Percentiles rank a stretch among this genome's conserved stretches.
phyloP scores from a whole-genome alignment of 768 basidiomycete species.

The Leccinum boreale region DNA sequence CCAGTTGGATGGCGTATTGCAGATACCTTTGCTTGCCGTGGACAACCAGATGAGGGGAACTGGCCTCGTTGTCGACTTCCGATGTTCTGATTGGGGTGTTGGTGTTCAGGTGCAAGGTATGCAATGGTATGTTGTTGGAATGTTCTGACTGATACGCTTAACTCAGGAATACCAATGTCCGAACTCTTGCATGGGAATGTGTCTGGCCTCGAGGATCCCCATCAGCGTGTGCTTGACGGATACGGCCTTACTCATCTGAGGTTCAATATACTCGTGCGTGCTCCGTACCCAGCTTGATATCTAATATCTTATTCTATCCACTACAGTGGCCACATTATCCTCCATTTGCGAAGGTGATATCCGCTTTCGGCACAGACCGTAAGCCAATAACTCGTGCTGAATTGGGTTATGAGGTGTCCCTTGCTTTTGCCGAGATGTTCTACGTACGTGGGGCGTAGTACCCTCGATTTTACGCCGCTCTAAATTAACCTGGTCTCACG shows the following conservation, averaged over 20 bases:
- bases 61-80: conserved; percentile 18
- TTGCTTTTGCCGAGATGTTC: conserved; percentile 31
- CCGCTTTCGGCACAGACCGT: conserved; percentile 17
- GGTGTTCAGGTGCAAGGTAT: conserved; percentile 21
- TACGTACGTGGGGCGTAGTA: conserved; percentile 18
- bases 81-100: conserved; percentile 21
- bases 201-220: conserved; percentile 16
- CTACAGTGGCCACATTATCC: conserved; percentile 27
- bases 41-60: conserved; percentile 21
- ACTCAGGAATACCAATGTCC: conserved; percentile 24
- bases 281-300: neutral
- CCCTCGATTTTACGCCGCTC: neutral
- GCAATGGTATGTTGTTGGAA: neutral
- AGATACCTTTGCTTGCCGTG: conserved; percentile 22
- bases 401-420: conserved; percentile 27
- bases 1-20: conserved; percentile 18
- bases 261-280: conserved; percentile 24
- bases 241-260: conserved; percentile 13
- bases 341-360: conserved; percentile 21
- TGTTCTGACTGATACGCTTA: neutral
- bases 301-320: neutral
- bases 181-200: conserved; percentile 22
- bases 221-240: conserved; percentile 22
- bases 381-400: conserved; percentile 20
- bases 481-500: conserved; percentile 1